Conservation (phyloP, 768 basidiomycete genomes). For the Phanerochaete sordida region DNA sequence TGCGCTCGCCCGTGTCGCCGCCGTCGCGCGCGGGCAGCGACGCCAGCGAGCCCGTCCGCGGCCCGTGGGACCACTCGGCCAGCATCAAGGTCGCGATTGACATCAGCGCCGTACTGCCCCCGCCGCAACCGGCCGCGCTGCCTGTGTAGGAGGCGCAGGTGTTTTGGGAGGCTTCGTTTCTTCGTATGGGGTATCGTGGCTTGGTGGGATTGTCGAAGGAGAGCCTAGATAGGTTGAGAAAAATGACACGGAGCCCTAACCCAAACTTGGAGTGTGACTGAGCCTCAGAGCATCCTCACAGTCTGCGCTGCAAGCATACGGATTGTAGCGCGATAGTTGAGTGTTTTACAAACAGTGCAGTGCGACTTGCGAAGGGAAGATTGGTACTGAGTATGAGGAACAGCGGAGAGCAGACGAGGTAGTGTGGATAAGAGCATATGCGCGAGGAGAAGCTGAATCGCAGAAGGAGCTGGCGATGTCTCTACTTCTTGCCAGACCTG, state of each 20-base stretch:
- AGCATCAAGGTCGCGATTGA: conserved; percentile 23
- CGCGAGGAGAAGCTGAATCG: background rate
- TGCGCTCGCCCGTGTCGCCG: background rate
- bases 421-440: background rate
- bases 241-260: too few species aligned
- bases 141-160: background rate
- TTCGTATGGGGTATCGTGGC: background rate
- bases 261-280: too few species aligned
- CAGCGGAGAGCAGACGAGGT: background rate
- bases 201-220: too few species aligned
- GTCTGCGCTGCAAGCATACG: too few species aligned
- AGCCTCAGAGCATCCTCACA: too few species aligned
- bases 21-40: background rate
- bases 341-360: too few species aligned
- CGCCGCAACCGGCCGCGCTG: conserved; percentile 19
- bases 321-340: too few species aligned
- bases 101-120: conserved; percentile 18
- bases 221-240: too few species aligned
- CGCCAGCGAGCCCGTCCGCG: background rate
- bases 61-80: conserved; percentile 26
- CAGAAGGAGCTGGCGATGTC: background rate
- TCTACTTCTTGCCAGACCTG: conserved; percentile 73
- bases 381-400: too few species aligned
- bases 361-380: too few species aligned
- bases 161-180: background rate